Evolutionary conservation across 2,329 filamentous ascomycete species (phyloP), one percentile per base, ranked within the genome.

Genomic region (Epichloe aotearoae): DNA sequence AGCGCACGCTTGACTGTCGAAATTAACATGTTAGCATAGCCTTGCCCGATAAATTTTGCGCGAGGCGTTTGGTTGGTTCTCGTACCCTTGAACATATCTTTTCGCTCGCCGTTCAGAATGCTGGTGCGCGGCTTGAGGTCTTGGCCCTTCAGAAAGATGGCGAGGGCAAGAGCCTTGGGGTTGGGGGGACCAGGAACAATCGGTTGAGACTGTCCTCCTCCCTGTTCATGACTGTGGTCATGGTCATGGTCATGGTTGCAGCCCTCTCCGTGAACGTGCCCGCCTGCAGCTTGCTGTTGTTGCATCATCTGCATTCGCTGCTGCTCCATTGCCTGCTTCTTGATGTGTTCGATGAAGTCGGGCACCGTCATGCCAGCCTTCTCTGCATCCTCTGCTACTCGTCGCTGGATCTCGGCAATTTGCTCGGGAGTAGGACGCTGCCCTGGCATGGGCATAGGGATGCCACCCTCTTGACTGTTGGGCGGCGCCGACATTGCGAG

Each of bases 11-110:
- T 97, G 66, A 98, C 93, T 95, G 57, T 58, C 15, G n/a, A 7
- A n/a, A 10, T n/a, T 6, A n/a, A 15, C 36, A 17, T 23, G 15
- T 51, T 4, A 41, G 50, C 33, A 34, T 10, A 36, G 20, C 2
- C 12, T 12, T 48, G 3, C 4, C 34, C 46, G 33, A 51, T 30
- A 30, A 30, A 11, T 11, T 30, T 30, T 30, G 10, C 1, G 30
- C 30, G 30, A 30, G 30, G 30, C 30, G 11, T 30, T 49, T 20
- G 15, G 4, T n/a, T 14, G 23, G 26, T 12, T 33, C 20, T 54
- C 64, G 47, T 73, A 91, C 88, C 89, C 76, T 84, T 86, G 70
- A 98, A 97, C 87, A 98, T 94, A 58, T 98, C 91, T 71, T 95
- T 97, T 62, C 93, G 81, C 75, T 96, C 90, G 61, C 93, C 93